These are phyloP conservation scores for Trichoderma sp. DNA, from an alignment of 2,329 filamentous ascomycete genomes.

Conservation along the genomic window DNA sequence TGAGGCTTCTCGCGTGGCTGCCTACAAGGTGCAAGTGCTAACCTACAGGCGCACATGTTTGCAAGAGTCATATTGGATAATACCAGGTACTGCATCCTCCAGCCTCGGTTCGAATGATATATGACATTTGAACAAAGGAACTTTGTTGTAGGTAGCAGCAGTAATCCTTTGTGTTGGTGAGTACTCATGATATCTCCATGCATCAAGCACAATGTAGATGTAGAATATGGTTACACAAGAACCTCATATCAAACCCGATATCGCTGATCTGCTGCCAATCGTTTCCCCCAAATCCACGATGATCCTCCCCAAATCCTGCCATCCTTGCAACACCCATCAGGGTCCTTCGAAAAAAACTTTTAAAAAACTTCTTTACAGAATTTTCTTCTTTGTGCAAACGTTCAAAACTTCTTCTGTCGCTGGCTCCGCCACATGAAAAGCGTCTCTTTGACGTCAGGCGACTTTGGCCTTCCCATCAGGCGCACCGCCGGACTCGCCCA, in stretches of 20 bases:
- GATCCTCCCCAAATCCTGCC: background rate
- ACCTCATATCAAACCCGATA: background rate
- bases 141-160: background rate
- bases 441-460: constrained; percentile 18
- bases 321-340: background rate
- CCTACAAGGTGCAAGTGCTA: background rate
- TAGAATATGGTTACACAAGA: background rate
- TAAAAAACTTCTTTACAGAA: background rate
- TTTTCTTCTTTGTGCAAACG: background rate
- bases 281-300: background rate
- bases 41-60: background rate
- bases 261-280: background rate
- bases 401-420: background rate
- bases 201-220: too few species aligned
- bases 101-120: background rate
- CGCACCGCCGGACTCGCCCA: background rate
- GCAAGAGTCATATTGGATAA: background rate
- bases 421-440: constrained; percentile 36
- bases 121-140: background rate
- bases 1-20: background rate
- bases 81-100: background rate
- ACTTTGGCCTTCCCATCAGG: background rate
- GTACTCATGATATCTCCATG: too few species aligned
- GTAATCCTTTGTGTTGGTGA: too few species aligned
- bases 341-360: background rate